Evolutionary conservation across 2,329 filamentous ascomycete species (phyloP), one percentile per base, ranked within the genome.

Genomic region (Fulvia fulva): DNA sequence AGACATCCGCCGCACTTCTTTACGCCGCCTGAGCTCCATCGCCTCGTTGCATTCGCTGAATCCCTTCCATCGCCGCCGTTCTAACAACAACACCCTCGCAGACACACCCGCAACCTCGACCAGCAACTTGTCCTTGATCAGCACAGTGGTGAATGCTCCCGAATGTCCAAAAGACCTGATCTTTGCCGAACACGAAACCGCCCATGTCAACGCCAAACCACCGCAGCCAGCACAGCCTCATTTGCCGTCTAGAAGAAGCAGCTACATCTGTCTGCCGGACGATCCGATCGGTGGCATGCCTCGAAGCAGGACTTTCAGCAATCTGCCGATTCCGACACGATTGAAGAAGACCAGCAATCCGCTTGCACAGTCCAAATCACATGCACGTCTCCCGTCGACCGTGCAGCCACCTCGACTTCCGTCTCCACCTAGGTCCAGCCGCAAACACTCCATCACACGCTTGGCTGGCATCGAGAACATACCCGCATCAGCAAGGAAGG

Each of bases 241-340:
- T 2, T 37, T 30, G 26, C 55, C 59, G 44, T 58, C 60, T n/a
- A 60, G 66, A 9, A 63, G 65, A n/a, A 66, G 66, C 62, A 72
- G 67, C 53, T 73, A 72, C 60, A 63, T 72, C 32, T 66, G 69
- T 41, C 55, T 72, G 21, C 67, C 67, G 6, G 68, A 73, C 52
- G 67, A 73, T 45, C 67, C 71, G 12, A 63, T 67, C 50, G 67
- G 66, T 2, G 67, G 68, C 14, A 68, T 74, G 64, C 70, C 71
- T 26, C 64, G 69, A 47, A 73, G 71, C 58, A 63, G 67, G 25
- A 73, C 72, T 7, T 71, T 73, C 56, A 73, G 71, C 60, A 72
- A 73, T 53, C 62, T 74, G 19, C 67, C 70, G 5, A 43, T 71
- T n/a, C 69, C 70, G 1, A 63, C 63, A 11, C 61, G 64, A 50